phyloP scores from a whole-genome alignment of 176 grass and related monocot species.

The Carex littledalei region DNA sequence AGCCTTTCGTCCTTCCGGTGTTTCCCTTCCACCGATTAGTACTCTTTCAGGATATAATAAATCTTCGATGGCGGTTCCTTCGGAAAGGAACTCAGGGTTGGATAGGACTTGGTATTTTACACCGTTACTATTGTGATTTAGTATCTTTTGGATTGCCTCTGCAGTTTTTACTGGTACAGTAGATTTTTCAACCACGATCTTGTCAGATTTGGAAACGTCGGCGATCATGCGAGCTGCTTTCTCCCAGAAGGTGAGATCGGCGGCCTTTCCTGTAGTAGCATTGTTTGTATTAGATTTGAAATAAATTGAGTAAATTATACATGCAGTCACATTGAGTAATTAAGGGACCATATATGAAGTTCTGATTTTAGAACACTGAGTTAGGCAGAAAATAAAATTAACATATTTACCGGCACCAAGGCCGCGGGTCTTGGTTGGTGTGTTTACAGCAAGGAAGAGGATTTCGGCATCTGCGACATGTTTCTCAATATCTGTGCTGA shows the following conservation, averaged over 20 bases:
- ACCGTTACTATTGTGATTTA: constrained; percentile 80
- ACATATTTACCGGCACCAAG: constrained; percentile 45
- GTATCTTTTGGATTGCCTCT: constrained; percentile 85
- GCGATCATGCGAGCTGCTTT: constrained; percentile 85
- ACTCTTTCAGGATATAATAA: constrained; percentile 79
- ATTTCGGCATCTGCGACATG: constrained; percentile 65
- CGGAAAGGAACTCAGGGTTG: constrained; percentile 83
- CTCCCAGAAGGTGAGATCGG: constrained; percentile 89
- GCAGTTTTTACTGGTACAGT: constrained; percentile 90
- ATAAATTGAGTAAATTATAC: neutral
- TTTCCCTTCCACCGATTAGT: constrained; percentile 82
- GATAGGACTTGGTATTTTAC: constrained; percentile 86
- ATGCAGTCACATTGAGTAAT: neutral
- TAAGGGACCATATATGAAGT: too few relatives aligned
- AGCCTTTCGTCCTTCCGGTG: constrained; percentile 45
- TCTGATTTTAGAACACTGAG: too few relatives aligned
- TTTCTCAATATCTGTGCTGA: constrained; percentile 78
- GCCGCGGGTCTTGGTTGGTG: constrained; percentile 79
- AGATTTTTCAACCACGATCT: constrained; percentile 92
- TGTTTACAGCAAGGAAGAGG: constrained; percentile 79
- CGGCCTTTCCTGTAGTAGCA: constrained; percentile 51
- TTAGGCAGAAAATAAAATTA: neutral
- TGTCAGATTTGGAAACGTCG: constrained; percentile 75
- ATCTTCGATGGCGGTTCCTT: constrained; percentile 70
- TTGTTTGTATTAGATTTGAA: neutral